Evolutionary conservation across 495 filamentous ascomycete genomes (phyloP).

Genomic region (Podospora pseudoanserina): DNA sequence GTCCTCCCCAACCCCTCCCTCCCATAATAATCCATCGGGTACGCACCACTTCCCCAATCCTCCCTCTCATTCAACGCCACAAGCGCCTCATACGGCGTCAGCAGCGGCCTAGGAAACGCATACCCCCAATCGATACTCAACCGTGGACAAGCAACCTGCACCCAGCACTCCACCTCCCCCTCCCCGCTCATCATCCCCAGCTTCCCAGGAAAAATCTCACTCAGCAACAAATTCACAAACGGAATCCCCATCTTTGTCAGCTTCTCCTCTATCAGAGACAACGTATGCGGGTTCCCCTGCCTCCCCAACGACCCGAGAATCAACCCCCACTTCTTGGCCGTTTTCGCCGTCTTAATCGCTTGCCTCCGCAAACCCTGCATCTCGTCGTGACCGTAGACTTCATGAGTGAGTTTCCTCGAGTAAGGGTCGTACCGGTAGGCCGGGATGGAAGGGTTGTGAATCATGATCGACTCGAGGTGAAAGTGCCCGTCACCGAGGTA

Average conservation of each 20-base stretch:
- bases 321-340: constrained; percentile 84
- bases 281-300: constrained; percentile 92
- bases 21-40: constrained; percentile 98
- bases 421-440: constrained; percentile 98
- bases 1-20: constrained; percentile 87
- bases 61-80: constrained; percentile 75
- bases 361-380: constrained; percentile 77
- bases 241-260: constrained; percentile 65
- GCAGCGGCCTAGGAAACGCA: constrained; percentile 79
- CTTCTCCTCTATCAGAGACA: constrained; percentile 76
- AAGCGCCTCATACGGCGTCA: constrained; percentile 94
- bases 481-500: constrained; percentile 97
- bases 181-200: constrained; percentile 87
- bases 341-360: constrained; percentile 70
- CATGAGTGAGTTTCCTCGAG: constrained; percentile 81
- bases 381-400: constrained; percentile 83
- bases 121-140: constrained; percentile 99
- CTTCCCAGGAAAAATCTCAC: constrained; percentile 95
- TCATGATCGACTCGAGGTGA: constrained; percentile 97
- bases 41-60: constrained; percentile 76
- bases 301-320: constrained; percentile 89
- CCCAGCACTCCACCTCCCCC: constrained; percentile 96
- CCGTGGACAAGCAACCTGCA: constrained; percentile 92
- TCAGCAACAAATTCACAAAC: constrained; percentile 77
- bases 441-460: constrained; percentile 85